Evolutionary conservation across 2,329 filamentous ascomycete species (phyloP), one percentile per base, ranked within the genome.

Genomic region (Penicillium crustosum): DNA sequence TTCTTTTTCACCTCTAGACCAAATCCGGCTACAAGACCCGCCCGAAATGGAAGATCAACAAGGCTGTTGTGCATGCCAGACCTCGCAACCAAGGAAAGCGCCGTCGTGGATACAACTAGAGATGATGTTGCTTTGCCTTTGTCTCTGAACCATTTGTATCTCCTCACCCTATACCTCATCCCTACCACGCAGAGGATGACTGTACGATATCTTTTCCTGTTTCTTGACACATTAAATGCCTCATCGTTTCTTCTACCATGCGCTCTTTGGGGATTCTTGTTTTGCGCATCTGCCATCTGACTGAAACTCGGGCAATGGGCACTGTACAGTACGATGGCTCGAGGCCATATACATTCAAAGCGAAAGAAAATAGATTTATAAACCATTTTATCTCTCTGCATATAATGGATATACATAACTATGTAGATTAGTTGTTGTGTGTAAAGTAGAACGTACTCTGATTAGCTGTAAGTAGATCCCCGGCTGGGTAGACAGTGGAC

Each of bases 31-130:
- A 89, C 86, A 97, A 97, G 84, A 97, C 93, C 47, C 86, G 93
- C 65, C 86, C 86, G 69, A 95, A 89, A 81, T 84, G 88, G 78
- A 97, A 97, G 75, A 79, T 89, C 78, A 97, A 97, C 82, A 94
- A 89, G 74, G 93, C 89, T 80, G 89, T 99, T 63, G 91, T 97
- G 48, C 85, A 89, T 62, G 85, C 92, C 59, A 86, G 93, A 69
- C 84, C 85, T 56, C 88, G 94, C 70, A 97, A 97, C 80, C 89
- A 96, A 78, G 93, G 93, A 77, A 95, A 93, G 82, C 86, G 93
- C 71, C 79, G 83, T 68, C 87, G 87, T 77, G 79, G 82, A 73
- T 89, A 89, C 81, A 84, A 78, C 55, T 80, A 75, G 63, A 56
- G 50, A 45, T 44, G 38, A 44, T 51, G 51, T 23, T 43, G 21